phyloP scores from a whole-genome alignment of 23 red algal species.

The Agarophyton chilense region DNA sequence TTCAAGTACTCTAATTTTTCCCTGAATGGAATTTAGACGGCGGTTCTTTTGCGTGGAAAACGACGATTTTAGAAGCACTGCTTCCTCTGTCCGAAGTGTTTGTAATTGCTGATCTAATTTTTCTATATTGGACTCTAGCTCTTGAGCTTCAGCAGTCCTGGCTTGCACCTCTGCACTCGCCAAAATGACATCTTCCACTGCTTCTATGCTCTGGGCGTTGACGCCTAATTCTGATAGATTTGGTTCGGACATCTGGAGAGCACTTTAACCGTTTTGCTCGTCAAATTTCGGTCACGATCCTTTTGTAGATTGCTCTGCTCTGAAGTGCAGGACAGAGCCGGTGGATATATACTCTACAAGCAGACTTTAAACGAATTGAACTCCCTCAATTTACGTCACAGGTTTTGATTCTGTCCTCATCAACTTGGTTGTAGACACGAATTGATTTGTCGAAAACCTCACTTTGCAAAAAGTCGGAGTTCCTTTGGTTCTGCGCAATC shows the following conservation, averaged over 20 bases:
- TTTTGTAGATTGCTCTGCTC: not conserved
- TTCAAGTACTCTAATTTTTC: conserved; percentile 2
- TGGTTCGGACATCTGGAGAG: conserved; percentile 35
- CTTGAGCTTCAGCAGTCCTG: conserved; percentile 12
- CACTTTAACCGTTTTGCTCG: not conserved
- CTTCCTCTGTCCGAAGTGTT: conserved; percentile 5
- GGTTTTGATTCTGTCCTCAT: too few species aligned
- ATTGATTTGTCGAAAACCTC: too few species aligned
- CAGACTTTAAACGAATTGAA: too few species aligned
- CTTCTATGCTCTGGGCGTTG: conserved; percentile 27
- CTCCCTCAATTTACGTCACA: too few species aligned
- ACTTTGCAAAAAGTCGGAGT: too few species aligned
- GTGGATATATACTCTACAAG: not conserved
- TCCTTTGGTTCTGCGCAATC: too few species aligned
- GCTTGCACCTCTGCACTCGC: conserved; percentile 38
- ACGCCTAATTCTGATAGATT: conserved; percentile 45
- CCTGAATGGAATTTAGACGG: conserved; percentile 1
- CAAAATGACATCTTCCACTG: conserved; percentile 43
- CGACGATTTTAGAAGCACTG: not conserved
- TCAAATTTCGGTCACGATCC: not conserved
- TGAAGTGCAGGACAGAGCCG: not conserved
- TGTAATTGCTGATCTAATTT: conserved; percentile 16
- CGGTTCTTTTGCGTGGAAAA: conserved; percentile 32
- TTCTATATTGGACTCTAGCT: not conserved
- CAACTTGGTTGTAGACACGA: too few species aligned